phyloP scores from a whole-genome alignment of 495 filamentous ascomycete species.

The Thermothielavioides terrestris region DNA sequence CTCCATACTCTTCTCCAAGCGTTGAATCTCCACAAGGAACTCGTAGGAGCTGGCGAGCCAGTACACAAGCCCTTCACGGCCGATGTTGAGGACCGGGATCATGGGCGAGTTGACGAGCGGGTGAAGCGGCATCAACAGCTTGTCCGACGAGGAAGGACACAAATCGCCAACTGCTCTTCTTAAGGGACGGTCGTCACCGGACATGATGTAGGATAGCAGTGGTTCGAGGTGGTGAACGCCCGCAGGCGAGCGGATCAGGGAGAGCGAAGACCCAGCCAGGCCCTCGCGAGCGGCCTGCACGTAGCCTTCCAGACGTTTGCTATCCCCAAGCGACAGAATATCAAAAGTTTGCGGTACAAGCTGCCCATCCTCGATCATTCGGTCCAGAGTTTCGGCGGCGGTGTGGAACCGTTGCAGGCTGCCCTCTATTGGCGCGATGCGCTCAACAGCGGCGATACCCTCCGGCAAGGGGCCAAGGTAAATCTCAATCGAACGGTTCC shows the following conservation, averaged over 20 bases:
- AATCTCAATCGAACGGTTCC: slow-evolving; percentile 88
- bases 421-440: slow-evolving; percentile 36
- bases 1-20: slow-evolving; percentile 22
- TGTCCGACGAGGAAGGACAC: slow-evolving; percentile 17
- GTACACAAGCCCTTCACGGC: slow-evolving; percentile 24
- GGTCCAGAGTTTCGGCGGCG: slow-evolving; percentile 13
- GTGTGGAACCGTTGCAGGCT: slow-evolving; percentile 30
- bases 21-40: slow-evolving; percentile 37
- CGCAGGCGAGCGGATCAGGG: slow-evolving; percentile 14
- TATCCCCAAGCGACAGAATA: slow-evolving; percentile 30
- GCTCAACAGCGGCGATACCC: slow-evolving; percentile 12
- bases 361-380: slow-evolving; percentile 9
- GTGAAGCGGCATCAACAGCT: slow-evolving; percentile 48
- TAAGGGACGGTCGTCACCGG: slow-evolving; percentile 19
- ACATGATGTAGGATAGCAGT: slow-evolving; percentile 19
- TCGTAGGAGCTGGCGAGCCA: slow-evolving; percentile 46
- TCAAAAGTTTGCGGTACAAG: slow-evolving; percentile 25
- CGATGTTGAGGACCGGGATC: slow-evolving; percentile 31
- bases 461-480: slow-evolving; percentile 48
- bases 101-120: slow-evolving; percentile 56
- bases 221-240: slow-evolving; percentile 10
- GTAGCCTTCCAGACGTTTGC: slow-evolving; percentile 24
- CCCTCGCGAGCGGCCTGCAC: slow-evolving; percentile 10
- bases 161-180: slow-evolving; percentile 19
- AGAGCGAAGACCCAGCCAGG: not conserved